Conservation (phyloP, 345 rosid genomes). For the Euclidium syriacum region DNA sequence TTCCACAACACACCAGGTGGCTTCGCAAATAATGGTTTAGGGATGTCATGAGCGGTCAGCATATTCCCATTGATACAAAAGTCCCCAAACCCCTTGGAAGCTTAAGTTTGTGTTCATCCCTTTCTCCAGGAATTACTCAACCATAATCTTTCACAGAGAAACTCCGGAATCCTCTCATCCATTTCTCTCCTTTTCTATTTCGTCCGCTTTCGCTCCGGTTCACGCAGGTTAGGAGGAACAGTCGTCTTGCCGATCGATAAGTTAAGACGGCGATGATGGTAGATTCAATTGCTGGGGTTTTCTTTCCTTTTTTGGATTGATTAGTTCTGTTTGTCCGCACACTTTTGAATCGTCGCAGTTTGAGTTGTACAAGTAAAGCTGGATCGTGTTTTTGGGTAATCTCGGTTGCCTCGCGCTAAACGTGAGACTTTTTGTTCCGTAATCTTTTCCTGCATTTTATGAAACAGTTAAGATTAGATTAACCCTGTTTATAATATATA, state of each 20-base stretch:
- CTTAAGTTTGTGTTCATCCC: background rate
- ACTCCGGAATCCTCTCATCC: too few relatives aligned
- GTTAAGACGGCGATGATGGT: too few relatives aligned
- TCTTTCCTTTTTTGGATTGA: background rate
- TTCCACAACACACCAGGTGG: too few relatives aligned
- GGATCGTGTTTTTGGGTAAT: constrained; percentile 7
- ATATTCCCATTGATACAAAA: background rate
- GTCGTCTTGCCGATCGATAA: too few relatives aligned
- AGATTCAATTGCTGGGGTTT: background rate
- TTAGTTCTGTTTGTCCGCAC: background rate
- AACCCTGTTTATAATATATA: background rate
- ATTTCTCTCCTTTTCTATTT: too few relatives aligned
- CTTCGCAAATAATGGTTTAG: too few relatives aligned
- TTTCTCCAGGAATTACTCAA: too few relatives aligned
- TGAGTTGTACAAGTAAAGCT: constrained; percentile 15
- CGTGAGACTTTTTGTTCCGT: constrained; percentile 13
- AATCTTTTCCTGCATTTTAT: background rate
- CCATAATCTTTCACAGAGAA: too few relatives aligned
- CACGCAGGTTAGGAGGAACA: constrained; percentile 4
- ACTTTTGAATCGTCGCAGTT: background rate
- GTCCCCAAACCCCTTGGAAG: constrained; percentile 11
- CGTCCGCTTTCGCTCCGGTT: too few relatives aligned
- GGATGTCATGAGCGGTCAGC: too few relatives aligned
- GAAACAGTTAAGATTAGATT: background rate
- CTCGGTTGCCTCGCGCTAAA: constrained; percentile 2